A percentile compares a stretch with the other conserved stretches of the same genome.
phyloP scores from a whole-genome alignment of 1,284 basidiomycete genomes.

The Moesziomyces sp. region DNA sequence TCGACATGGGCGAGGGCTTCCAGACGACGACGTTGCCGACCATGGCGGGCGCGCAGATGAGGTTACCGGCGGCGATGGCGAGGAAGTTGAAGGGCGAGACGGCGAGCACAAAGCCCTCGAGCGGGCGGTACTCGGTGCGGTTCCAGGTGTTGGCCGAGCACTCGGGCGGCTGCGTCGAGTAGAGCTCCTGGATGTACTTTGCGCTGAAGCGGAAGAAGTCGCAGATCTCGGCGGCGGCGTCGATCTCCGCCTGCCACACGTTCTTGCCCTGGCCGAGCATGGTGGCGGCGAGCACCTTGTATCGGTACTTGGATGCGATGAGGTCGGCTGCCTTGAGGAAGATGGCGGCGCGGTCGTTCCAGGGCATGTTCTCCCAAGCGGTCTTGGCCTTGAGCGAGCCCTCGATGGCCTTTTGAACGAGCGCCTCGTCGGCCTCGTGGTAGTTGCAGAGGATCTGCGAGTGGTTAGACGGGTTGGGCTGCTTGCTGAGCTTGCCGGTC shows the following conservation, averaged over 20 bases:
- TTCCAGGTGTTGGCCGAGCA: slow-evolving; percentile 94
- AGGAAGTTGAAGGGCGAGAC: slow-evolving; percentile 97
- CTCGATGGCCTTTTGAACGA: slow-evolving; percentile 83
- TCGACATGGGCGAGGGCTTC: slow-evolving; percentile 96
- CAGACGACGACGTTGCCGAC: slow-evolving; percentile 95
- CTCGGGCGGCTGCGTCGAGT: slow-evolving; percentile 86
- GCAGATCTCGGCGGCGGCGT: slow-evolving; percentile 92
- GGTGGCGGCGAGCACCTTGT: slow-evolving; percentile 93
- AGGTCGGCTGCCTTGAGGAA: slow-evolving; percentile 89
- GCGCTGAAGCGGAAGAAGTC: slow-evolving; percentile 98
- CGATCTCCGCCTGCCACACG: slow-evolving; percentile 99
- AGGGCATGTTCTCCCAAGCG: slow-evolving; percentile 92
- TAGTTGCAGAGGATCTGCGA: slow-evolving; percentile 83
- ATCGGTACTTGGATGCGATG: slow-evolving; percentile 88
- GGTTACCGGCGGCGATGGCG: slow-evolving; percentile 63
- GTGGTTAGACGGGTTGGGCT: slow-evolving; percentile 70
- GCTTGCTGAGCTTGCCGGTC: slow-evolving; percentile 77
- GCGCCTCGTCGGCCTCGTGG: slow-evolving; percentile 79
- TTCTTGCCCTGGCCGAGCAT: slow-evolving; percentile 99
- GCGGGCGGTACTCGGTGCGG: slow-evolving; percentile 91
- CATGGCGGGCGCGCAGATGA: slow-evolving; percentile 78
- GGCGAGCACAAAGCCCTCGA: slow-evolving; percentile 97
- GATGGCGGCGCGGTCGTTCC: slow-evolving; percentile 95
- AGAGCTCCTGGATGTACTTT: slow-evolving; percentile 95
- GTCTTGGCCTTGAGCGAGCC: slow-evolving; percentile 86